phyloP scores from a whole-genome alignment of 106 monocot species.

The Agapanthus africanus region DNA sequence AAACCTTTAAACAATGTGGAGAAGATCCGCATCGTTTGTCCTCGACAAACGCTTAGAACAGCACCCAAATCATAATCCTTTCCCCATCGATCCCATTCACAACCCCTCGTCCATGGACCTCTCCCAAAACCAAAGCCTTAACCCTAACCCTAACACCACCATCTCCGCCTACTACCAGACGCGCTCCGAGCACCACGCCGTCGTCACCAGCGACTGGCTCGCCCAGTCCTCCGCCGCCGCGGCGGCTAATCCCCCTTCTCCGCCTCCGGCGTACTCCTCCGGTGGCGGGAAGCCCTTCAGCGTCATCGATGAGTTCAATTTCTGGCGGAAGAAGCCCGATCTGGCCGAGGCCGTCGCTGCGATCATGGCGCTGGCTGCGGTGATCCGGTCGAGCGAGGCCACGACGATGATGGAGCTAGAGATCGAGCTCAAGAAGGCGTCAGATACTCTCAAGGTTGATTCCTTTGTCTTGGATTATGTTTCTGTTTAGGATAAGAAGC shows the following conservation, averaged over 20 bases:
- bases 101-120: neutral
- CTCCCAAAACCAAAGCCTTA: slow-evolving; percentile 12
- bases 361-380: slow-evolving; percentile 90
- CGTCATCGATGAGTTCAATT: slow-evolving; percentile 94
- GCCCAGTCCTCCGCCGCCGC: slow-evolving; percentile 62
- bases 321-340: slow-evolving; percentile 92
- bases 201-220: slow-evolving; percentile 92
- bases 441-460: slow-evolving; percentile 72
- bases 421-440: slow-evolving; percentile 87
- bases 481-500: no score
- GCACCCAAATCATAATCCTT: no score
- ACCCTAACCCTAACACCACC: slow-evolving; percentile 28
- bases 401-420: slow-evolving; percentile 98
- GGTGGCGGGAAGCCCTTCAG: slow-evolving; percentile 23
- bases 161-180: slow-evolving; percentile 96
- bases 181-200: slow-evolving; percentile 78
- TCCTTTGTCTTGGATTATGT: neutral
- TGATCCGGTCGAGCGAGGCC: slow-evolving; percentile 66
- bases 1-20: slow-evolving; percentile 46
- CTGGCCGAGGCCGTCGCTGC: slow-evolving; percentile 96
- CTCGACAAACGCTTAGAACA: slow-evolving; percentile 38
- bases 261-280: neutral
- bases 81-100: no score
- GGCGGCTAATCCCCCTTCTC: neutral
- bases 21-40: slow-evolving; percentile 77